Conservation (phyloP, 176 grass and related monocot genomes). For the bread wheat (Triticum aestivum) region DNA sequence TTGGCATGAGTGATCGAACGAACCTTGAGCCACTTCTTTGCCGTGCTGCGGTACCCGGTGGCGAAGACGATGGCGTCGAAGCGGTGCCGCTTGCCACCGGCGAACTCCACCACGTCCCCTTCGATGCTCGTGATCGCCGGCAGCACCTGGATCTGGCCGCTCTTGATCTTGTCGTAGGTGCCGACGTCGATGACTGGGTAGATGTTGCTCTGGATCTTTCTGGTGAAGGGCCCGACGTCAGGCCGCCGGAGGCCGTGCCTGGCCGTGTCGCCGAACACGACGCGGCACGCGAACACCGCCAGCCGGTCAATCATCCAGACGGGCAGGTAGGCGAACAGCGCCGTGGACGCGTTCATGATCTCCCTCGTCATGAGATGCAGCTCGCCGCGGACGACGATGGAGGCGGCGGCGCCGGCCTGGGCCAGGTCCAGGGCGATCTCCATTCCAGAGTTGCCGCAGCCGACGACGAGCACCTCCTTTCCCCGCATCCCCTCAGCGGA, state of each 20-base stretch:
- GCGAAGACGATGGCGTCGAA: slow-evolving; percentile 65
- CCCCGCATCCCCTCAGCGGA: background rate
- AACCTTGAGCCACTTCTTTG: slow-evolving; percentile 54
- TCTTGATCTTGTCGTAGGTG: slow-evolving; percentile 50
- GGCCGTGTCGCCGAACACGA: slow-evolving; percentile 49
- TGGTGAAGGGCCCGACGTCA: slow-evolving; percentile 29
- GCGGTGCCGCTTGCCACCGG: slow-evolving; percentile 9
- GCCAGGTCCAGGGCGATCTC: background rate
- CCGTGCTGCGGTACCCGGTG: slow-evolving; percentile 53
- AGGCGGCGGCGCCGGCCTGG: background rate
- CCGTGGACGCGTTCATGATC: slow-evolving; percentile 33
- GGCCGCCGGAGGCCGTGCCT: slow-evolving; percentile 48
- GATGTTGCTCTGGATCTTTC: slow-evolving; percentile 4
- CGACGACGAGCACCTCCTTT: background rate
- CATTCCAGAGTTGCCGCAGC: background rate
- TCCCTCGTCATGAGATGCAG: slow-evolving; percentile 40
- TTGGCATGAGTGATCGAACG: background rate
- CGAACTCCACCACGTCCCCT: slow-evolving; percentile 38
- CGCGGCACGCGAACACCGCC: slow-evolving; percentile 32
- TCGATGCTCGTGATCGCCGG: slow-evolving; percentile 24
- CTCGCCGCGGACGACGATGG: background rate
- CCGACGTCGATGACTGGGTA: slow-evolving; percentile 54
- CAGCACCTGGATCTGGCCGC: slow-evolving; percentile 51
- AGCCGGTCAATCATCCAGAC: slow-evolving; percentile 34
- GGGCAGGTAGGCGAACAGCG: slow-evolving; percentile 22